phyloP scores from a whole-genome alignment of 208 protist species.

The Sergeia podlipaevii region DNA sequence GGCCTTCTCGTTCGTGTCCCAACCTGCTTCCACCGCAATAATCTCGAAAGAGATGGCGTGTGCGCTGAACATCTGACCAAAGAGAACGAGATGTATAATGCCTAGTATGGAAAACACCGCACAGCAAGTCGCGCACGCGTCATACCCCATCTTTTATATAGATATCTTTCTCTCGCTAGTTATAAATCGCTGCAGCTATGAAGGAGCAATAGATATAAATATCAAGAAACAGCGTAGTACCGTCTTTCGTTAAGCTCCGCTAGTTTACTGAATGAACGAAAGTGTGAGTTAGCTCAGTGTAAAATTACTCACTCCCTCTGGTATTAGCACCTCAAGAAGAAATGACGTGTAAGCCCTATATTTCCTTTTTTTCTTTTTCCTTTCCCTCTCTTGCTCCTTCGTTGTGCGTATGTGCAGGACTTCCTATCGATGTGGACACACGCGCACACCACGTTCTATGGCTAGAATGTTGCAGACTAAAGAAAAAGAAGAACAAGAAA shows the following conservation, averaged over 20 bases:
- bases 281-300: no score
- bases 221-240: no score
- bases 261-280: no score
- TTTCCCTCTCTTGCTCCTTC: background rate
- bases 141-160: constrained; percentile 38
- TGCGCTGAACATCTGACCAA: constrained; percentile 74
- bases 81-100: constrained; percentile 77
- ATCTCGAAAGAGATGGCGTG: constrained; percentile 78
- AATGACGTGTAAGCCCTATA: no score
- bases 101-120: constrained; percentile 82
- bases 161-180: no score
- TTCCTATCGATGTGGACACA: background rate
- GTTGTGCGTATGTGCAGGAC: background rate
- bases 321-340: no score
- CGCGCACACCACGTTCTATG: background rate
- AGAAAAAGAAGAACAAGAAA: constrained; percentile 8
- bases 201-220: no score
- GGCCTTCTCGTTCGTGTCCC: constrained; percentile 73
- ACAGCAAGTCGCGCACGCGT: constrained; percentile 73
- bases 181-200: no score
- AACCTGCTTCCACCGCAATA: constrained; percentile 52
- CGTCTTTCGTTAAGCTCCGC: no score
- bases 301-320: no score
- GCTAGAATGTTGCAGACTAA: background rate
- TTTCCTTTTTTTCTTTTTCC: constrained; percentile 8